A percentile compares a stretch with the other conserved stretches of the same genome.
Conservation (phyloP, 73 alveolate genomes). For the Stentor coeruleus region DNA sequence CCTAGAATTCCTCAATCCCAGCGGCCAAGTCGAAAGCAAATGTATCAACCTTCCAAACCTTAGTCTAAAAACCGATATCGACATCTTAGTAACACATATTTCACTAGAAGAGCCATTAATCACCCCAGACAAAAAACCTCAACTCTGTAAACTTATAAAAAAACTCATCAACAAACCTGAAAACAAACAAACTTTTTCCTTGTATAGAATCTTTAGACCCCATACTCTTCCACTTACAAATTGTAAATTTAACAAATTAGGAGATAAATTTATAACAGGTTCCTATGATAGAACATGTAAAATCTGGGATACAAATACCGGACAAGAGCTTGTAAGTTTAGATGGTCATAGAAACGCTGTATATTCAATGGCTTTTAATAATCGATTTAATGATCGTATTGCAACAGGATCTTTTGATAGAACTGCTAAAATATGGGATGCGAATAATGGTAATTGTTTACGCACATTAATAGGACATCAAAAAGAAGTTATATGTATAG, state of each 20-base stretch:
- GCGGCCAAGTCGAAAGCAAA: constrained; percentile 89
- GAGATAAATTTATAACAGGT: constrained; percentile 68
- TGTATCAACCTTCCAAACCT: constrained; percentile 89
- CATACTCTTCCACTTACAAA: constrained; percentile 99
- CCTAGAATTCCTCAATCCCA: constrained; percentile 82
- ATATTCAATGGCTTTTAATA: constrained; percentile 98
- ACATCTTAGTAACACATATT: constrained; percentile 72
- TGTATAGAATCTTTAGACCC: constrained; percentile 93
- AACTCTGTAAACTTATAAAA: constrained; percentile 2
- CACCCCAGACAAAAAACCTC: constrained; percentile 60
- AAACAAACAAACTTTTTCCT: constrained; percentile 63
- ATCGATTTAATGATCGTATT: constrained; percentile 93
- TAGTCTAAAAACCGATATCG: constrained; percentile 92
- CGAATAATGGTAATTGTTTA: constrained; percentile 93
- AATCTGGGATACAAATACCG: constrained; percentile 96
- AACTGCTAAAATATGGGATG: constrained; percentile 97
- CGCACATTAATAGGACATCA: constrained; percentile 97
- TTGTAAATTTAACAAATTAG: constrained; percentile 98
- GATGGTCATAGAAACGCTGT: constrained; percentile 99
- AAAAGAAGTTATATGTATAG: constrained; percentile 97
- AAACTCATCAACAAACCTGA: constrained; percentile 27
- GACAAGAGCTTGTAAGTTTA: constrained; percentile 79
- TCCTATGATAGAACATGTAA: constrained; percentile 99
- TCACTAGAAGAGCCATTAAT: constrained; percentile 90
- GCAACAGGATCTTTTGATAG: constrained; percentile 43